Conservation (phyloP, 2,329 filamentous ascomycete genomes). For the Apiospora rasikravindrae region DNA sequence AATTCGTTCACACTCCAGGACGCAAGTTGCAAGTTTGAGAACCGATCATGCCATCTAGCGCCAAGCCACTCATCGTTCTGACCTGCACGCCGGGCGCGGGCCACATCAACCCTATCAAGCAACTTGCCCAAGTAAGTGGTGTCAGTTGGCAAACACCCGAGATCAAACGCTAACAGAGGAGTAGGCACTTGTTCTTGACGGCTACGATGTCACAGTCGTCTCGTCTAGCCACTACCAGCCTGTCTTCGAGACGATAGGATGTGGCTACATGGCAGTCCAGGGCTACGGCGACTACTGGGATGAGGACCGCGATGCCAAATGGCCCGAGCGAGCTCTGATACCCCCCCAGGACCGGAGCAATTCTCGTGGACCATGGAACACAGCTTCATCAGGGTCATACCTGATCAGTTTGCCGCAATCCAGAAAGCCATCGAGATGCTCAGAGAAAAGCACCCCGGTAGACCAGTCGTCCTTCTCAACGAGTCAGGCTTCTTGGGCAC, state of each 20-base stretch:
- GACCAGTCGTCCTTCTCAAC: conserved; percentile 21
- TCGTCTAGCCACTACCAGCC: conserved; percentile 21
- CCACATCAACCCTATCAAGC: conserved; percentile 21
- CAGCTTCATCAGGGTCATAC: conserved; percentile 21
- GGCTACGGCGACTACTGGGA: conserved; percentile 22
- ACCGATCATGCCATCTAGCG: conserved; percentile 6
- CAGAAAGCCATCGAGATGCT: conserved; percentile 19
- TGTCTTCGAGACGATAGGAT: conserved; percentile 8
- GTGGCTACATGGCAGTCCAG: conserved; percentile 20
- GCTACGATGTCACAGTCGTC: conserved; percentile 22
- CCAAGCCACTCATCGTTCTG: conserved; percentile 20
- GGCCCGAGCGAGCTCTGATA: conserved; percentile 18
- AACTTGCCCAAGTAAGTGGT: conserved; percentile 10
- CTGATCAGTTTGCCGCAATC: conserved; percentile 20
- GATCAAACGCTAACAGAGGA: neutral
- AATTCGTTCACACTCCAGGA: no score
- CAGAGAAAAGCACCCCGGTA: conserved; percentile 15
- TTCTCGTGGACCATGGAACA: conserved; percentile 22
- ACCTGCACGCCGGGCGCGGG: conserved; percentile 21
- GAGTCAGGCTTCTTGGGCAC: conserved; percentile 20
- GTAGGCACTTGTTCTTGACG: conserved; percentile 19
- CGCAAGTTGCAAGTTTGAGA: no score
- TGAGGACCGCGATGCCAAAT: conserved; percentile 22
- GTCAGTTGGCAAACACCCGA: neutral
- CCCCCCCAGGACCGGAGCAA: conserved; percentile 18